Percentiles rank a stretch among this genome's conserved stretches.
Conservation (phyloP, 116 monocot genomes). For the Zostera marina region DNA sequence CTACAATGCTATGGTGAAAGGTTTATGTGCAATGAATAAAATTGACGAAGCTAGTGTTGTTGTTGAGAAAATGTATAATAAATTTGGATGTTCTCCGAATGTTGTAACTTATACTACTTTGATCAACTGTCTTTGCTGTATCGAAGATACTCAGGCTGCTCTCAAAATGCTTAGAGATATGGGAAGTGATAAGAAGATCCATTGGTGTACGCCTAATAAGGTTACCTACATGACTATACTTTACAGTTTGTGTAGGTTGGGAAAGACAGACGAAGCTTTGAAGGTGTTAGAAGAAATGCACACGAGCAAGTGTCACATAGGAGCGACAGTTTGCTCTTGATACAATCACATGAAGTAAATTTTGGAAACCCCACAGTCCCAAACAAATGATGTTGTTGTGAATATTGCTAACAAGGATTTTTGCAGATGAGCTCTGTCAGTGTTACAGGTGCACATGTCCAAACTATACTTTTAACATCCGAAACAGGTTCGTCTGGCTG, state of each 20-base stretch:
- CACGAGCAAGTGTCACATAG: too few species aligned
- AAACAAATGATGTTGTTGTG: too few species aligned
- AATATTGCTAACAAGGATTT: background rate
- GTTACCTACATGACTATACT: conserved; percentile 16
- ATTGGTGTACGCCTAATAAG: conserved; percentile 7
- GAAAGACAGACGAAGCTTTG: conserved; percentile 7
- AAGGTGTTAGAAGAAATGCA: conserved; percentile 14
- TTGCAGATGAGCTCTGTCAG: conserved; percentile 47
- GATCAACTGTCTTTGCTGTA: conserved; percentile 14
- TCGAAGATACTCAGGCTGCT: background rate
- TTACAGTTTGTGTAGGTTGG: conserved; percentile 16
- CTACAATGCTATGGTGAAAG: conserved; percentile 16
- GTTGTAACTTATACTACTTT: too few species aligned
- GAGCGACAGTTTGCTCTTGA: too few species aligned
- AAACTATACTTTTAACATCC: conserved; percentile 56
- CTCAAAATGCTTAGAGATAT: conserved; percentile 4
- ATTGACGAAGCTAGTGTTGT: conserved; percentile 9
- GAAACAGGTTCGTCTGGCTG: conserved; percentile 26
- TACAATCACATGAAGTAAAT: too few species aligned
- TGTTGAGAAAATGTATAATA: conserved; percentile 17
- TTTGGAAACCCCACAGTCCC: too few species aligned
- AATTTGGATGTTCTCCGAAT: conserved; percentile 9
- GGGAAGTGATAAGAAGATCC: too few species aligned
- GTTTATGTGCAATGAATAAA: conserved; percentile 2
- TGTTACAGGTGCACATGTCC: conserved; percentile 55